A percentile compares a stretch with the other conserved stretches of the same genome.
These are phyloP conservation scores for Angomonas desouzai DNA, from an alignment of 208 protist species.

Conservation along the genomic window DNA sequence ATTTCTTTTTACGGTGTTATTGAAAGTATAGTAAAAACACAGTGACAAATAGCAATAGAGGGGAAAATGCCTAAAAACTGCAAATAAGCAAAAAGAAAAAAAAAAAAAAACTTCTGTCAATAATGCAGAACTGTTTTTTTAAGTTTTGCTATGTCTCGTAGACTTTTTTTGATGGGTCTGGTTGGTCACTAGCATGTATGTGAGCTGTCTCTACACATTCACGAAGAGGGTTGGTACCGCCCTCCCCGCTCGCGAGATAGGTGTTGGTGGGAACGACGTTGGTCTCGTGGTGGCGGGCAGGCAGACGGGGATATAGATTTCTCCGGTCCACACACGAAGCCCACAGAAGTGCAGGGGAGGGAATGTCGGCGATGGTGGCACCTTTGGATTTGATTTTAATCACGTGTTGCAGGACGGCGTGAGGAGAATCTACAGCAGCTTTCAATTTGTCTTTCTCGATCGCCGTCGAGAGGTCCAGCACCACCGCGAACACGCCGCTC, in stretches of 20 bases:
- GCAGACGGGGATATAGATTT: background rate
- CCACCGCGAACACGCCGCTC: background rate
- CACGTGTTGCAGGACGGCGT: background rate
- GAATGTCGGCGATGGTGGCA: background rate
- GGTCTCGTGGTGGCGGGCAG: background rate
- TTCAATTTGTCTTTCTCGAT: background rate
- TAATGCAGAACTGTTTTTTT: no score
- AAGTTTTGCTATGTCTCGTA: no score
- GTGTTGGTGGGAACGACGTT: background rate
- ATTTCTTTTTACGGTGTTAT: no score
- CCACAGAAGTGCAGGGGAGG: background rate
- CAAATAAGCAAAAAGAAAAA: no score
- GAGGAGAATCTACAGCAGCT: background rate
- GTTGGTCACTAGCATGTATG: no score
- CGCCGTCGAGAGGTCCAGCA: background rate
- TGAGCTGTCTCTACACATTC: no score
- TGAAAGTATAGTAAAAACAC: no score
- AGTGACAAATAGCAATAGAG: no score
- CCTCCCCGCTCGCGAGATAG: background rate
- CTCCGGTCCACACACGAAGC: background rate
- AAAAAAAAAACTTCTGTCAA: no score
- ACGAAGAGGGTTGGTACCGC: no score
- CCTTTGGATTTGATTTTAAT: background rate
- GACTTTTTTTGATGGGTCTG: no score
- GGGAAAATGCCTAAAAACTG: no score